A percentile compares a stretch with the other conserved stretches of the same genome.
Evolutionary conservation across 2,329 filamentous ascomycete genomes (phyloP).

Genomic region (Fusarium hainanense): DNA sequence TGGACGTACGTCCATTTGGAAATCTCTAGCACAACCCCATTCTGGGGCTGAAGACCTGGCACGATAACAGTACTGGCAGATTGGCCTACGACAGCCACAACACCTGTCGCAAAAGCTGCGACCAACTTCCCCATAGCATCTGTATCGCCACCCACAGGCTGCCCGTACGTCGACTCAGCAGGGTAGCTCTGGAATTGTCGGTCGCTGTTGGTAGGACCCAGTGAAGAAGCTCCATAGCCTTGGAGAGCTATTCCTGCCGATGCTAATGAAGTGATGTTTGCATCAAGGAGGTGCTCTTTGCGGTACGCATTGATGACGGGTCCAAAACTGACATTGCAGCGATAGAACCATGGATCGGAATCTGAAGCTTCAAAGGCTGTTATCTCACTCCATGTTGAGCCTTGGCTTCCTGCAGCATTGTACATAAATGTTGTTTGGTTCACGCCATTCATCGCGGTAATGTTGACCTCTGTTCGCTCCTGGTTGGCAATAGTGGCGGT

Average conservation of each 20-base stretch:
- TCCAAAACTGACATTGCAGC: conserved; percentile 38
- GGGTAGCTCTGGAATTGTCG: conserved; percentile 55
- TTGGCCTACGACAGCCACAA: conserved; percentile 50
- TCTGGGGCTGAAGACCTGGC: conserved; percentile 47
- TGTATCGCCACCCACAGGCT: conserved; percentile 45
- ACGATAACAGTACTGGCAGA: conserved; percentile 44
- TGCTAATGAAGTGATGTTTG: conserved; percentile 32
- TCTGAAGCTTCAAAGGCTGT: conserved; percentile 39
- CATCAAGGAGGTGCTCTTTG: conserved; percentile 33
- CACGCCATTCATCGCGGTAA: conserved; percentile 28
- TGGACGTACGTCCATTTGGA: conserved; percentile 46
- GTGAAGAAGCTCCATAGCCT: conserved; percentile 38
- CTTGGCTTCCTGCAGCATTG: conserved; percentile 18
- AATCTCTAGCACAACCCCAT: conserved; percentile 49
- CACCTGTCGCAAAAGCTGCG: conserved; percentile 52
- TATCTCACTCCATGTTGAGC: conserved; percentile 32
- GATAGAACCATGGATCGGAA: conserved; percentile 37
- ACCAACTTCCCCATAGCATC: conserved; percentile 52
- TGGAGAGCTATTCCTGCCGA: conserved; percentile 40
- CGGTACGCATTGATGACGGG: conserved; percentile 30
- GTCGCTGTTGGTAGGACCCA: conserved; percentile 21
- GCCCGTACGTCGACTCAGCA: conserved; percentile 53
- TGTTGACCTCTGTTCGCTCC: background rate
- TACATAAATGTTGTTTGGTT: conserved; percentile 41
- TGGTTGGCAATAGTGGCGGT: conserved; percentile 28